A percentile compares a stretch with the other conserved stretches of the same genome.
These are phyloP conservation scores for Pythium monospermum DNA, from an alignment of 352 stramenopile genomes.

Conservation along the genomic window DNA sequence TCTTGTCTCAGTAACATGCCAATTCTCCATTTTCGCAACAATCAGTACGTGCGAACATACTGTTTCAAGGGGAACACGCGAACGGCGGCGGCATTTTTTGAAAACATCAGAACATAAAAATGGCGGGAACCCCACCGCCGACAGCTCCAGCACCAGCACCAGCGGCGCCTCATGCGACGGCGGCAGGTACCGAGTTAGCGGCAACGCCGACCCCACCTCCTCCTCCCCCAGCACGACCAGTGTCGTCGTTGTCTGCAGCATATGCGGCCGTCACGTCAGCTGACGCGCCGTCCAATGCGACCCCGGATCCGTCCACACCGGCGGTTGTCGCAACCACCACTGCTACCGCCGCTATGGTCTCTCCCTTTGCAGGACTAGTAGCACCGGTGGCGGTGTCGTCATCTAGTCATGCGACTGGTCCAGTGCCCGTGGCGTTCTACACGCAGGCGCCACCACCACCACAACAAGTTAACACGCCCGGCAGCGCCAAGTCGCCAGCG, in stretches of 20 bases:
- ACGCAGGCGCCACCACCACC: too few species aligned
- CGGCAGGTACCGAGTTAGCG: background rate
- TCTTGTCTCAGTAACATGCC: slow-evolving; percentile 25
- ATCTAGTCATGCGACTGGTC: too few species aligned
- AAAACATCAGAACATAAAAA: slow-evolving; percentile 15
- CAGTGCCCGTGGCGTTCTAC: too few species aligned
- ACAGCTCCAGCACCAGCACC: background rate
- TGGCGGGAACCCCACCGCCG: slow-evolving; percentile 19
- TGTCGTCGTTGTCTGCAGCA: too few species aligned
- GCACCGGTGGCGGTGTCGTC: background rate
- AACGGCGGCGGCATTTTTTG: background rate
- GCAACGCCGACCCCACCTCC: background rate
- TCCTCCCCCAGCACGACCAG: too few species aligned
- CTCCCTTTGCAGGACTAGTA: background rate
- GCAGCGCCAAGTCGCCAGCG: background rate
- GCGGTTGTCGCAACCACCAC: too few species aligned
- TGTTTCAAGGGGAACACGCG: slow-evolving; percentile 10
- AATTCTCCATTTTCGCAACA: background rate
- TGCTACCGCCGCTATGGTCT: background rate
- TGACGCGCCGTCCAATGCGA: too few species aligned
- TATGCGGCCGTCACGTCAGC: too few species aligned
- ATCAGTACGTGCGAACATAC: slow-evolving; percentile 19
- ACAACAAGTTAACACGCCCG: too few species aligned
- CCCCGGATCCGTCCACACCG: too few species aligned
- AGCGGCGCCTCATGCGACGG: background rate